These are phyloP conservation scores for Sporothrix inflata DNA, from an alignment of 2,329 filamentous ascomycete species.

Conservation along the genomic window DNA sequence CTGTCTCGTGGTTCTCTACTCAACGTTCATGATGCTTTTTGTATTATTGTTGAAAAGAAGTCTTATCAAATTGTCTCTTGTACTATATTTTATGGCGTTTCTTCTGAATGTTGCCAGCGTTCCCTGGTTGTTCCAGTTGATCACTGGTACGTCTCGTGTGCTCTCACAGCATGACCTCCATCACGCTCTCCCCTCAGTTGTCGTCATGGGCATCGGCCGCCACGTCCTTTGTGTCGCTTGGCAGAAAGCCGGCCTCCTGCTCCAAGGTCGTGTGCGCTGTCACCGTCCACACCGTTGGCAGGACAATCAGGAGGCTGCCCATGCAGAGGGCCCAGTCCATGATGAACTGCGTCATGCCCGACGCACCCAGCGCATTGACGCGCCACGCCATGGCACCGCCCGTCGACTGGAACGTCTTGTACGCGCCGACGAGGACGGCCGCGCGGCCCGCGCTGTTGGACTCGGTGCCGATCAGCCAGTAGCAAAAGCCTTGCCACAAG, in stretches of 20 bases:
- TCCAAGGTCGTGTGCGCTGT: conserved; percentile 37
- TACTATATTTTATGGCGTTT: no score
- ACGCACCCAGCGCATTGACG: conserved; percentile 44
- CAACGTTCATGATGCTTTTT: no score
- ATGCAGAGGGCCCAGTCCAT: conserved; percentile 53
- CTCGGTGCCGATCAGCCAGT: conserved; percentile 59
- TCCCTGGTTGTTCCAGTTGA: no score
- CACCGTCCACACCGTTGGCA: conserved; percentile 49
- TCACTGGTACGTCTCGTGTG: no score
- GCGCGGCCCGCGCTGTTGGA: conserved; percentile 47
- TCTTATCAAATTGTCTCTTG: no score
- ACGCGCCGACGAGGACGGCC: conserved; percentile 51
- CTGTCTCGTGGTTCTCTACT: no score
- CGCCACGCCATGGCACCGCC: conserved; percentile 53
- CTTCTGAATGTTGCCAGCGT: no score
- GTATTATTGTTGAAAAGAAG: no score
- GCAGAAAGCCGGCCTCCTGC: conserved; percentile 36
- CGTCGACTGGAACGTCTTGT: conserved; percentile 50
- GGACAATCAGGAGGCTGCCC: conserved; percentile 46
- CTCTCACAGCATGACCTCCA: no score
- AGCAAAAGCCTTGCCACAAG: conserved; percentile 66
- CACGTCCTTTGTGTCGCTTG: conserved; percentile 24
- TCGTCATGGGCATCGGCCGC: not conserved
- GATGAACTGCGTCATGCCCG: conserved; percentile 48
- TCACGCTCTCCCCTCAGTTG: not conserved